Evolutionary conservation across 345 rosid species (phyloP).

Genomic region (Sisymbrium irio): DNA sequence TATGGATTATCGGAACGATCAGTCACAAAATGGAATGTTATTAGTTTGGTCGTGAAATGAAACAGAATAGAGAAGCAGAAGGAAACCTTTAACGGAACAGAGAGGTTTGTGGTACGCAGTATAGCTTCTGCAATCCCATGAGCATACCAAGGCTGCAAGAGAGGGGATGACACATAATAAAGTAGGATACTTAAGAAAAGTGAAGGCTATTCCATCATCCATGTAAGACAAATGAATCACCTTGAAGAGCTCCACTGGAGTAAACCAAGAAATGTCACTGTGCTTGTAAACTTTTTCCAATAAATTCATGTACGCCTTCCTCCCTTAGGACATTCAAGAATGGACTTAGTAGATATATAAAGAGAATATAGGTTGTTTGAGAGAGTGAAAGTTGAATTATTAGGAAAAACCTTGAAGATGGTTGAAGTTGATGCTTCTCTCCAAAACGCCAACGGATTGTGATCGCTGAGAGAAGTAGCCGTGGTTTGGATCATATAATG

Average conservation of each 20-base stretch:
- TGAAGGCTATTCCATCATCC: constrained; percentile 7
- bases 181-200: background rate
- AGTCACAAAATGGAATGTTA: too few species aligned
- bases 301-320: constrained; percentile 76
- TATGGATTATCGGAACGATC: background rate
- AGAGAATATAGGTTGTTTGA: background rate
- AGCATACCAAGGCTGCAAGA: constrained; percentile 94
- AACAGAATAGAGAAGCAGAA: background rate
- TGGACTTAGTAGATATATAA: background rate
- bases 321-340: constrained; percentile 44
- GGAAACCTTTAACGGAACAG: constrained; percentile 79
- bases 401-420: constrained; percentile 65
- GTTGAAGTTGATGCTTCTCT: constrained; percentile 76
- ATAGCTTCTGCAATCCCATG: constrained; percentile 97
- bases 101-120: constrained; percentile 81
- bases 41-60: background rate
- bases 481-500: constrained; percentile 69
- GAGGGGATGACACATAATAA: background rate
- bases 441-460: constrained; percentile 77
- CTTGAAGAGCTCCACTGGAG: constrained; percentile 99
- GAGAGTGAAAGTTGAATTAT: background rate
- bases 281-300: constrained; percentile 83
- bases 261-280: constrained; percentile 95
- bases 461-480: constrained; percentile 89
- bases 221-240: constrained; percentile 36